phyloP scores from a whole-genome alignment of 495 filamentous ascomycete genomes.

The Parmelia sp. region DNA sequence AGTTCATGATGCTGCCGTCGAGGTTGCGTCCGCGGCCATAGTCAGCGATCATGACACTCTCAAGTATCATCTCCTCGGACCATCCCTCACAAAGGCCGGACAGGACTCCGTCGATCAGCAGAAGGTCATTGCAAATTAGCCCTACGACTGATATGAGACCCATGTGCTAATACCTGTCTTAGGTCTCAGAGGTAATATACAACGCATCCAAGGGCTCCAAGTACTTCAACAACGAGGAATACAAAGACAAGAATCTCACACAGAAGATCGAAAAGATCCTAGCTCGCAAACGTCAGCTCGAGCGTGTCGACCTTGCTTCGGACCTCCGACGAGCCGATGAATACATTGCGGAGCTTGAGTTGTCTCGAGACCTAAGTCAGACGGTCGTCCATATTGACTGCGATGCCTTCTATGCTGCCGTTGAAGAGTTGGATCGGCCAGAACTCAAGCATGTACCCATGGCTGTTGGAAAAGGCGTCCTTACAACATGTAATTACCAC shows the following conservation, averaged over 20 bases:
- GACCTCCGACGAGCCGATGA: slow-evolving; percentile 76
- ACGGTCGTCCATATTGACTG: slow-evolving; percentile 89
- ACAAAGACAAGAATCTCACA: slow-evolving; percentile 73
- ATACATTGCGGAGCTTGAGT: slow-evolving; percentile 71
- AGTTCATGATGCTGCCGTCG: background rate
- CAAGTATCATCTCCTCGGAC: slow-evolving; percentile 74
- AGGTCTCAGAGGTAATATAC: slow-evolving; percentile 96
- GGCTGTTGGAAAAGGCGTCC: slow-evolving; percentile 85
- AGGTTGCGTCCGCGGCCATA: background rate
- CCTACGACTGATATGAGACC: no score
- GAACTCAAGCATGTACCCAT: slow-evolving; percentile 87
- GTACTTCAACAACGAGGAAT: slow-evolving; percentile 90
- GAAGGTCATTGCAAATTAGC: slow-evolving; percentile 48
- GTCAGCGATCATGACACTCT: slow-evolving; percentile 44
- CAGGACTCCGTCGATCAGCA: slow-evolving; percentile 91
- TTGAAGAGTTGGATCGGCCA: slow-evolving; percentile 86
- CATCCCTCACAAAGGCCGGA: slow-evolving; percentile 88
- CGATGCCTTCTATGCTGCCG: slow-evolving; percentile 95
- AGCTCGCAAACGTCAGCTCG: slow-evolving; percentile 66
- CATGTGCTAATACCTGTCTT: slow-evolving; percentile 9
- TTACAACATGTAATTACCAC: slow-evolving; percentile 92
- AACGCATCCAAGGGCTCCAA: slow-evolving; percentile 95
- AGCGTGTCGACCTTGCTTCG: slow-evolving; percentile 63
- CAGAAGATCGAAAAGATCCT: slow-evolving; percentile 79
- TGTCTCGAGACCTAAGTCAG: slow-evolving; percentile 74